These are phyloP conservation scores for Colletotrichum abscissum DNA, from an alignment of 2,329 filamentous ascomycete genomes.

Conservation along the genomic window DNA sequence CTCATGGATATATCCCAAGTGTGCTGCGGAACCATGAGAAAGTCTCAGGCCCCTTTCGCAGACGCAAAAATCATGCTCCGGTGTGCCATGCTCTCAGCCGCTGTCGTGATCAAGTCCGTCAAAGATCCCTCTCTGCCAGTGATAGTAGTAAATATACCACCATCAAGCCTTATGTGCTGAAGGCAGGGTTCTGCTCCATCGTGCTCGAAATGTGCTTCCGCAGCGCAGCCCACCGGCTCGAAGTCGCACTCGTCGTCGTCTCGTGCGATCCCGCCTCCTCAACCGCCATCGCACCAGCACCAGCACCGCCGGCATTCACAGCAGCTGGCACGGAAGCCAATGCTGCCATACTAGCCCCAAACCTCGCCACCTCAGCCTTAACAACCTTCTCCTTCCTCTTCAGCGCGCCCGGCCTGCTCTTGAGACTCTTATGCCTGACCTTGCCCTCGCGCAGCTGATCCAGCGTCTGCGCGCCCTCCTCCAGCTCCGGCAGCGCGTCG, in stretches of 20 bases:
- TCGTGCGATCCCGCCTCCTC: constrained; percentile 34
- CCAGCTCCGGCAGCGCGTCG: constrained; percentile 79
- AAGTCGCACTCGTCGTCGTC: constrained; percentile 49
- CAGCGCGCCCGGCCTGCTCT: constrained; percentile 80
- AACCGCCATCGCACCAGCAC: constrained; percentile 29
- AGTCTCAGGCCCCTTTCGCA: too few species aligned
- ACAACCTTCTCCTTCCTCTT: constrained; percentile 87
- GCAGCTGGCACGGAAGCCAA: constrained; percentile 58
- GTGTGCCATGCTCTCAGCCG: too few species aligned
- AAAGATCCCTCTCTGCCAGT: background rate
- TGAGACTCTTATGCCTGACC: constrained; percentile 79
- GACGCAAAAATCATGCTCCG: too few species aligned
- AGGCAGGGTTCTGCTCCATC: constrained; percentile 89
- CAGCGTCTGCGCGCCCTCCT: constrained; percentile 58
- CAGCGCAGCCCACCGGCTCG: constrained; percentile 82
- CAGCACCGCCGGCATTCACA: constrained; percentile 38
- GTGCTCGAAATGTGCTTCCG: constrained; percentile 86
- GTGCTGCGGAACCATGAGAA: too few species aligned
- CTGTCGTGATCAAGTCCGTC: background rate
- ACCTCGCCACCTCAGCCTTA: constrained; percentile 83
- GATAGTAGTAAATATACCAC: background rate
- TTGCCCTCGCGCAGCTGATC: constrained; percentile 64
- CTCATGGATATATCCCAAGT: too few species aligned
- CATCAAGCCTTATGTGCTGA: constrained; percentile 50
- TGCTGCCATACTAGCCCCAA: constrained; percentile 84